Conservation (phyloP, 176 grass and related monocot genomes). For the Eragrostis curvula region DNA sequence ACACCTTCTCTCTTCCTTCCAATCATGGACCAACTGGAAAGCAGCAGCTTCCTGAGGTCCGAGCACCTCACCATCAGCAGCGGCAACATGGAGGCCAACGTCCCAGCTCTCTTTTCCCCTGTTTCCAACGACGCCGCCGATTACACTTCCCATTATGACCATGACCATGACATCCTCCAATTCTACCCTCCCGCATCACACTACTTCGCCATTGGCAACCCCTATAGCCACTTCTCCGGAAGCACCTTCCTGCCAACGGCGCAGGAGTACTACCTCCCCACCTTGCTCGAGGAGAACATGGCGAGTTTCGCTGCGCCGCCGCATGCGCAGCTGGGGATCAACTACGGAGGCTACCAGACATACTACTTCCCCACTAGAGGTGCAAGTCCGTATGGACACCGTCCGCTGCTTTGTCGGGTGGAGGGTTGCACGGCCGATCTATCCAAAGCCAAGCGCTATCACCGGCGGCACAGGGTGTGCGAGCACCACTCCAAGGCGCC, state of each 20-base stretch:
- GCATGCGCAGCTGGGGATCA: slow-evolving; percentile 53
- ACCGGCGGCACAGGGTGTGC: slow-evolving; percentile 81
- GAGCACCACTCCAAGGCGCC: too few species aligned
- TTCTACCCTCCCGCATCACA: slow-evolving; percentile 52
- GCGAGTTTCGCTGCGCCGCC: slow-evolving; percentile 50
- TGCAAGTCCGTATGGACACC: slow-evolving; percentile 48
- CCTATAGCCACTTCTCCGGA: too few species aligned
- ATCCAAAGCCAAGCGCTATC: slow-evolving; percentile 70
- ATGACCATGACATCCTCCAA: slow-evolving; percentile 47
- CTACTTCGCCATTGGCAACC: slow-evolving; percentile 44
- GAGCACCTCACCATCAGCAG: slow-evolving; percentile 23
- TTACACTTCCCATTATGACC: slow-evolving; percentile 27
- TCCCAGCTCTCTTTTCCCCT: slow-evolving; percentile 29
- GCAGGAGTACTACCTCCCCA: slow-evolving; percentile 59
- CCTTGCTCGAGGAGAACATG: slow-evolving; percentile 58
- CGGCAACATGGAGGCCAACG: slow-evolving; percentile 53
- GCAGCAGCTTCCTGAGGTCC: slow-evolving; percentile 42
- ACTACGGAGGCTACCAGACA: slow-evolving; percentile 47
- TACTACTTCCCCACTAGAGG: slow-evolving; percentile 61
- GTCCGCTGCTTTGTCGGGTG: slow-evolving; percentile 63
- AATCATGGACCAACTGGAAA: slow-evolving; percentile 49
- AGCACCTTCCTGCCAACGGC: neutral
- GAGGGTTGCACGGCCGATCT: slow-evolving; percentile 84
- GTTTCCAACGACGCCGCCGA: slow-evolving; percentile 35
- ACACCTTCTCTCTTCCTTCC: slow-evolving; percentile 32